These are phyloP conservation scores for Tricholoma bakamatsutake DNA, from an alignment of 768 basidiomycete species.

Conservation along the genomic window DNA sequence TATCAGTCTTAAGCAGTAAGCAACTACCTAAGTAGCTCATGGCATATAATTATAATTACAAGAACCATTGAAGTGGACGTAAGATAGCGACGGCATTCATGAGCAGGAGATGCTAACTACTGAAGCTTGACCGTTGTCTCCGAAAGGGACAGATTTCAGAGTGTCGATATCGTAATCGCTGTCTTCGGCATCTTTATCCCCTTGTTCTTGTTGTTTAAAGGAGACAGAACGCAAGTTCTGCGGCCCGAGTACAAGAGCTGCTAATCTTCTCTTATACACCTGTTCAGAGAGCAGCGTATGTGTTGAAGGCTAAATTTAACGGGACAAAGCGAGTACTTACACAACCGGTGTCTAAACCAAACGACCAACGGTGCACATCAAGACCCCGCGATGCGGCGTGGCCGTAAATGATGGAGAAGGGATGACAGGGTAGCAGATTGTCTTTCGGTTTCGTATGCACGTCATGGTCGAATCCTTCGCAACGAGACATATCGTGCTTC, in stretches of 20 bases:
- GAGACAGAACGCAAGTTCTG: not conserved
- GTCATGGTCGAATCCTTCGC: constrained; percentile 40
- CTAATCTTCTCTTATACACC: constrained; percentile 56
- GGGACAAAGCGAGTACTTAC: constrained; percentile 34
- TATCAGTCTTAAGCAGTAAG: no score
- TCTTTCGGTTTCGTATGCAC: constrained; percentile 15
- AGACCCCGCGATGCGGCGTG: constrained; percentile 78
- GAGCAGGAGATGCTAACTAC: constrained; percentile 49
- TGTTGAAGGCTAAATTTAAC: not conserved
- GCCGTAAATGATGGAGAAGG: constrained; percentile 80
- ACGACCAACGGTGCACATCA: constrained; percentile 75
- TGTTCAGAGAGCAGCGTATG: constrained; percentile 15
- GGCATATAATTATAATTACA: not conserved
- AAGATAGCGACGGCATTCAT: not conserved
- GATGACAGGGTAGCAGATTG: constrained; percentile 51
- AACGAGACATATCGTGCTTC: constrained; percentile 58
- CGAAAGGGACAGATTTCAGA: constrained; percentile 39
- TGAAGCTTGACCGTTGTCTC: constrained; percentile 45
- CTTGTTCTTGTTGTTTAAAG: not conserved
- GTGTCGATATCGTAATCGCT: constrained; percentile 11
- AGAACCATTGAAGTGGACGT: not conserved
- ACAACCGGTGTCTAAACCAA: constrained; percentile 87
- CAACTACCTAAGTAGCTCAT: not conserved
- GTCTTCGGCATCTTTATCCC: constrained; percentile 17
- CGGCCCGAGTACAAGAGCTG: constrained; percentile 57